Evolutionary conservation across 2,329 filamentous ascomycete genomes (phyloP), one percentile per base, ranked within the genome.

Genomic region (Thielaviopsis populi): DNA sequence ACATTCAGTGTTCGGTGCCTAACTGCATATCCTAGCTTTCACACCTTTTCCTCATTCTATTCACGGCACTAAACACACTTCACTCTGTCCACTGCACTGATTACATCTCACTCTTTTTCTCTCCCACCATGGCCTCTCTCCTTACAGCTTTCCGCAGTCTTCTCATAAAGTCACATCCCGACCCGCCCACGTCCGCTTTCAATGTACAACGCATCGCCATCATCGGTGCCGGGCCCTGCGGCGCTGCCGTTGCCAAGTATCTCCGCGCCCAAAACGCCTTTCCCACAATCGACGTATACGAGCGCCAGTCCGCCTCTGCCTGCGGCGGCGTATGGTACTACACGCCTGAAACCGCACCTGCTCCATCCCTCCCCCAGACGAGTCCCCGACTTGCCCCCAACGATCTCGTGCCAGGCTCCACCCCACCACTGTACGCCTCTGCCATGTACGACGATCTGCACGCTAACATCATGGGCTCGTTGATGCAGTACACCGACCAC

Each of bases 271-370:
- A 86, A 79, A 70, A 77, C 43, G 68, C 72, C 1, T 94, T 94
- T 70, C 75, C 83, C 13, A 80, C 77, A 37, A 85, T 97, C 66
- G 82, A 85, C 66, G 74, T 96, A 46, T 95, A 88, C 70, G 94
- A 97, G 74, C 89, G 96, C 73, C 85, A 90, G 68, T 76, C 79
- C 54, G 79, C 83, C 59, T 46, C 43, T 19, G 66, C 66, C 40
- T 81, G 87, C 6, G 92, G 91, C 65, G 92, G 94, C 1, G 83
- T 94, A 10, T 97, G 92, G 92, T 87, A 90, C 70, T 91, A 95
- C 73, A 85, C 80, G 67, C 75, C 77, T 33, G 74, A 72, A 66
- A 79, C 73, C 63, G 77, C 71, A 67, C 80, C 69, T 68, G 76
- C 71, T 66, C 79, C 70, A 68, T 79, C 68, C 41, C 76, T 92